Percentiles rank a stretch among this genome's conserved stretches.
Conservation (phyloP, 345 rosid genomes). For the Turritis glabra region DNA sequence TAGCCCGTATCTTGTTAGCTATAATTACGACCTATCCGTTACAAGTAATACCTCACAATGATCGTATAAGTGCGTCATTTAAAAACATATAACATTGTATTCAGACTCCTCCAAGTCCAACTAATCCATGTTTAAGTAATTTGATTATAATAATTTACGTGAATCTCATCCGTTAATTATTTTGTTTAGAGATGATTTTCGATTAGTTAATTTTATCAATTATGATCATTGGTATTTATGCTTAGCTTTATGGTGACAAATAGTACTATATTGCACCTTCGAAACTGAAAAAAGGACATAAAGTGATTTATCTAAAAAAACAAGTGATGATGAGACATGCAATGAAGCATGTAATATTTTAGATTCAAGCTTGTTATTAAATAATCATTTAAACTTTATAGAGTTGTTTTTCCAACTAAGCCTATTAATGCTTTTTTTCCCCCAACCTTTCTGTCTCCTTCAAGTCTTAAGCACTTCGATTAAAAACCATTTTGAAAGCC, state of each 20-base stretch:
- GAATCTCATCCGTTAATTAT: background rate
- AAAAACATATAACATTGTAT: background rate
- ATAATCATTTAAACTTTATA: background rate
- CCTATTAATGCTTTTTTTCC: constrained; percentile 24
- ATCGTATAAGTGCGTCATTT: background rate
- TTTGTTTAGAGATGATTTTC: background rate
- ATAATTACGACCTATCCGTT: background rate
- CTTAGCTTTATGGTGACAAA: constrained; percentile 34
- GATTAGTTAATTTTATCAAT: background rate
- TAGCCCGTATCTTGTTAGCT: background rate
- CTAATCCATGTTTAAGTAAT: background rate
- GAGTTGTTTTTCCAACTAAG: constrained; percentile 42
- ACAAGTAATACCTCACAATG: background rate
- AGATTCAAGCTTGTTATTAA: constrained; percentile 22
- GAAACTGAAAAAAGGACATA: constrained; percentile 22
- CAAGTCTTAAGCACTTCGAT: constrained; percentile 20
- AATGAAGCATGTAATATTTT: constrained; percentile 23
- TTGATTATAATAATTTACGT: background rate
- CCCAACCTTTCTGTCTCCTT: constrained; percentile 40
- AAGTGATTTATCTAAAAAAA: constrained; percentile 20
- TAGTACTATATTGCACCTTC: constrained; percentile 2
- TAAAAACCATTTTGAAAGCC: constrained; percentile 19
- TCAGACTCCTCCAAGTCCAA: background rate
- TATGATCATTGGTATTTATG: constrained; percentile 18
- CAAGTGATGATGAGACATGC: constrained; percentile 36